Evolutionary conservation across 1,284 basidiomycete species (phyloP), one percentile per base, ranked within the genome.

Genomic region (Puccinia triticina): DNA sequence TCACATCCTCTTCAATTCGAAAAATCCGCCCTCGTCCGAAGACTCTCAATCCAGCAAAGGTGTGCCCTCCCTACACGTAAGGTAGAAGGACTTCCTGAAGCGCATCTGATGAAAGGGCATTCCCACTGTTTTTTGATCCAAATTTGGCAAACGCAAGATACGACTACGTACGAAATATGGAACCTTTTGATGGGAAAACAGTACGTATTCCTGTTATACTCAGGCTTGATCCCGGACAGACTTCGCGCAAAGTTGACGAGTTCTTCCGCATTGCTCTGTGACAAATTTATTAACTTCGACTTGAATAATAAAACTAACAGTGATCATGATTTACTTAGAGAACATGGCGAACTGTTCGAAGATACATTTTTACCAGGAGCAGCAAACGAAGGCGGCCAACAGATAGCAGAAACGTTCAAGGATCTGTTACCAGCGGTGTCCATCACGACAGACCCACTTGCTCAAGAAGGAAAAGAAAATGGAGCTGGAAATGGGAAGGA

Each of bases 1-100:
- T 37, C 61, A 77, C n/a, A 43, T 77, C 43, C 37, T 77, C 3
- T 77, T 77, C 21, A 34, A 14, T 23, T 21, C 72, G 4, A 23
- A n/a, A 23, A 46, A 32, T 34, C 4, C 72, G 3, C 66, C 66
- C 43, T 48, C 66, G 14, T 46, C 66, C 23, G 26, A 32, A 43
- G 12, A 12, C 12, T 23, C 66, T 48, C n/a, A 61, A 34, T 12
- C 26, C 12, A 32, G 26, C 12, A 18, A 61, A 61, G 59, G 59
- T 61, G 14, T 61, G 59, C 26, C 32, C 16, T 34, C 14, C 26
- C 14, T 61, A 8, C 34, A 12, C 7, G 3, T 5, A 29, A 34
- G 4, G 1, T 29, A 61, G 8, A 26, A 11, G 11, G 26, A 32
- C 29, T 34, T 34, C 59, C 29, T 61, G 29, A 34, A 61, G 59